Percentiles rank a stretch among this genome's conserved stretches.
Conservation (phyloP, 345 rosid species). For the Tarenaya hassleriana region DNA sequence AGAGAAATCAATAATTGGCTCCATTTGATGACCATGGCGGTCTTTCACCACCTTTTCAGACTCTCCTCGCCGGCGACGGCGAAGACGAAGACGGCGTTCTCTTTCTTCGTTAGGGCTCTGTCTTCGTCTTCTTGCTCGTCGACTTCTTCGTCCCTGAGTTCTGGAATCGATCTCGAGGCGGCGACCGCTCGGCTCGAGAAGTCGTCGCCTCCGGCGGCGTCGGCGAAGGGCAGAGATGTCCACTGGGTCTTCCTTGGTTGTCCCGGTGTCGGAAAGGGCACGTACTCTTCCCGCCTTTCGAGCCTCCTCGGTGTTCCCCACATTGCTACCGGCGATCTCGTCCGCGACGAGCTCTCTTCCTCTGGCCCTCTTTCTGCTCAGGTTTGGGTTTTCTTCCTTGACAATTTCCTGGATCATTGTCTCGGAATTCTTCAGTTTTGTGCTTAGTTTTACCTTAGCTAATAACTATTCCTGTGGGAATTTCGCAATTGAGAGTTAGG, state of each 20-base stretch:
- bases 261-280: constrained; percentile 98
- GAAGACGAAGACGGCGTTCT: constrained; percentile 18
- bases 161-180: constrained; percentile 37
- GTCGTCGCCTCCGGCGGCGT: constrained; percentile 25
- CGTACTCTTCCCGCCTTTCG: constrained; percentile 91
- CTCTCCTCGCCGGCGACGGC: constrained; percentile 13
- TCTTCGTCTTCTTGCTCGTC: constrained; percentile 26
- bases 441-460: background rate
- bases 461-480: no score
- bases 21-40: constrained; percentile 30
- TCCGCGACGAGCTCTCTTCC: constrained; percentile 82
- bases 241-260: constrained; percentile 99
- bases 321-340: constrained; percentile 98
- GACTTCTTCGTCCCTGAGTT: constrained; percentile 30
- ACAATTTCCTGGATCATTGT: background rate
- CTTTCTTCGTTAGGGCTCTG: constrained; percentile 22
- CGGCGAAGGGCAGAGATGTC: constrained; percentile 37
- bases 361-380: constrained; percentile 69
- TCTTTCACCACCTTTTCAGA: constrained; percentile 28
- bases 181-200: constrained; percentile 22
- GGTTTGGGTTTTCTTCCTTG: constrained; percentile 31
- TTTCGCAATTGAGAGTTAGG: no score
- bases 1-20: background rate
- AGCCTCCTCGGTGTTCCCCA: constrained; percentile 79
- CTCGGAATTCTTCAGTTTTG: no score